Conservation (phyloP, 306 rosid species). For the Fagus crenata region DNA sequence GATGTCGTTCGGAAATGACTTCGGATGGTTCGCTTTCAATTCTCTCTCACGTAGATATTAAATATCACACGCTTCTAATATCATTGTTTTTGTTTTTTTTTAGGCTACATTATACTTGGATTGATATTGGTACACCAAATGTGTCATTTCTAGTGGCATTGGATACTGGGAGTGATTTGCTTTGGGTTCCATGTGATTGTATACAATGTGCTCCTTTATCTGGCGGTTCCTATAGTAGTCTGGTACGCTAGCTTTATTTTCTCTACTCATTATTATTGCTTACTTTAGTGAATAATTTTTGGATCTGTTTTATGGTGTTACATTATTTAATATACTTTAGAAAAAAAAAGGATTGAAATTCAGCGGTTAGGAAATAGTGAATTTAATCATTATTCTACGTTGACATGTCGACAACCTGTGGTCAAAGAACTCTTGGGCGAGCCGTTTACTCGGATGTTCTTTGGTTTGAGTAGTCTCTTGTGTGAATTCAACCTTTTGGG, state of each 20-base stretch:
- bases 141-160: constrained; percentile 89
- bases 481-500: too few species aligned
- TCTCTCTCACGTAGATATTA: not conserved
- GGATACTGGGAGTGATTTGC: constrained; percentile 91
- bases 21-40: constrained; percentile 65
- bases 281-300: not conserved
- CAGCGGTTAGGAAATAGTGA: too few species aligned
- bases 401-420: too few species aligned
- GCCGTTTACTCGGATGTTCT: too few species aligned
- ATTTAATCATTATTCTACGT: too few species aligned
- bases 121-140: constrained; percentile 87
- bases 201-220: constrained; percentile 87
- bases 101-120: constrained; percentile 96
- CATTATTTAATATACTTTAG: not conserved
- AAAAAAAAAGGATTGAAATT: not conserved
- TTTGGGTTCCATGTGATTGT: constrained; percentile 97
- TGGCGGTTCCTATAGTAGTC: constrained; percentile 55
- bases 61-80: too few species aligned
- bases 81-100: constrained; percentile 8
- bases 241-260: constrained; percentile 51
- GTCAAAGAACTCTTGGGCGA: too few species aligned
- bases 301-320: not conserved
- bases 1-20: constrained; percentile 77
- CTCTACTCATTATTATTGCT: not conserved
- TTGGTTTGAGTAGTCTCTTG: too few species aligned